Evolutionary conservation across 2,329 filamentous ascomycete species (phyloP).

Genomic region (Dendrostoma leiphaemia): DNA sequence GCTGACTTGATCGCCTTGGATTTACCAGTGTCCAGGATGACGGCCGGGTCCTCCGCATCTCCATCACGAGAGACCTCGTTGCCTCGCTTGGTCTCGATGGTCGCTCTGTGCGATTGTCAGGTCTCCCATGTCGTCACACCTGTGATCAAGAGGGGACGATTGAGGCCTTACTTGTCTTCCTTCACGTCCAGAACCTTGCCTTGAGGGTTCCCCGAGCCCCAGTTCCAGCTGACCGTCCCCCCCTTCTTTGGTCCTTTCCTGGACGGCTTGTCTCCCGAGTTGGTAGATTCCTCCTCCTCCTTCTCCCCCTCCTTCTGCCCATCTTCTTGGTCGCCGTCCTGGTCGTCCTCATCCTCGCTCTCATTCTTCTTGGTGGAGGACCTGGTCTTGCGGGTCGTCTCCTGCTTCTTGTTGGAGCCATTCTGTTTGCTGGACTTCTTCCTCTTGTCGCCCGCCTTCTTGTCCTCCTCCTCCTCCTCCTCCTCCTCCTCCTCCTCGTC

Average conservation of each 20-base stretch:
- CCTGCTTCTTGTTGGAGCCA: conserved; percentile 21
- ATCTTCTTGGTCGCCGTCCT: conserved; percentile 20
- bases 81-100: conserved; percentile 39
- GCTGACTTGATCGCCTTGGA: conserved; percentile 40
- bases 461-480: conserved; percentile 5
- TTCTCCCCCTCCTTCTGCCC: conserved; percentile 17
- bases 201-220: conserved; percentile 41
- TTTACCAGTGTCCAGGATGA: conserved; percentile 41
- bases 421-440: conserved; percentile 19
- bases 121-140: neutral
- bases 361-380: conserved; percentile 10
- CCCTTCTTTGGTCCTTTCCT: conserved; percentile 25
- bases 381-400: conserved; percentile 21
- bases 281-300: conserved; percentile 14
- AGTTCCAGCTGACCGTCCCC: conserved; percentile 46
- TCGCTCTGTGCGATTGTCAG: conserved; percentile 26
- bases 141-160: neutral
- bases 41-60: conserved; percentile 38
- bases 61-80: conserved; percentile 40
- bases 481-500: neutral
- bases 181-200: conserved; percentile 45
- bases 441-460: conserved; percentile 19
- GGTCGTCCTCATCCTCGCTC: conserved; percentile 18
- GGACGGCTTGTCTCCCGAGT: conserved; percentile 15
- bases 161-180: conserved; percentile 31